Base-by-base conservation (phyloP, 768 basidiomycete genomes). In the Exsudoporus frostii region DNA sequence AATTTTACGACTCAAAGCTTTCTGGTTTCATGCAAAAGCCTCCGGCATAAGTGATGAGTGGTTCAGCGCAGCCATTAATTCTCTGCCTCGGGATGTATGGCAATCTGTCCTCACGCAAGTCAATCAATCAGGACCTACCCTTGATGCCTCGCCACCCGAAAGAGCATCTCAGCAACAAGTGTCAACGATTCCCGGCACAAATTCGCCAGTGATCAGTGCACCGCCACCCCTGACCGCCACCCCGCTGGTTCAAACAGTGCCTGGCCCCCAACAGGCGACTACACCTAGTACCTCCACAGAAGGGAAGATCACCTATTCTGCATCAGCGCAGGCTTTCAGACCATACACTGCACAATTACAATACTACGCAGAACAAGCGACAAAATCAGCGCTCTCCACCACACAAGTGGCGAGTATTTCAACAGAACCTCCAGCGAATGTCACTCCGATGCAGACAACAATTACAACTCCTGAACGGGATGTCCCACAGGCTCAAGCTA, bases 351-450 rank as follows among this genome's bases (percentile, higher is more conserved):
- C 47, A 44, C 56, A 65, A 25, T 11, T 58, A 22, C 64, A 56
- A 45, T 66, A 57, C 42, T 66, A 66, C 45, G 56, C 66, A 29
- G 51, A 52, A 24, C 66, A 57, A 6, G 56, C 57, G 7, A 53
- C 54, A 15, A 55, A 46, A 42, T 48, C 56, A 20, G 37, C 33
- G 24, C 17, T 55, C n/a, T 27, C 51, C 10, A 24, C 47, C 14
- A 24, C 47, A 17, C 58, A 57, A 53, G 45, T 7, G 8, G 27
- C 54, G 13, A 20, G 27, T 29, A 41, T 24, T 34, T 38, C 51
- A n/a, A 24, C 25, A 15, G 8, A 24, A 2, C 19, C 39, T 15
- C 11, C 46, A 8, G 20, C 19, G 22, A 49, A 51, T 24, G 14
- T 45, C 13, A 11, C 39, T 29, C 15, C 22, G 38, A 38, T 36